Evolutionary conservation across 2,329 filamentous ascomycete species (phyloP), one percentile per base, ranked within the genome.

Genomic region (Aspergillus chevalieri): DNA sequence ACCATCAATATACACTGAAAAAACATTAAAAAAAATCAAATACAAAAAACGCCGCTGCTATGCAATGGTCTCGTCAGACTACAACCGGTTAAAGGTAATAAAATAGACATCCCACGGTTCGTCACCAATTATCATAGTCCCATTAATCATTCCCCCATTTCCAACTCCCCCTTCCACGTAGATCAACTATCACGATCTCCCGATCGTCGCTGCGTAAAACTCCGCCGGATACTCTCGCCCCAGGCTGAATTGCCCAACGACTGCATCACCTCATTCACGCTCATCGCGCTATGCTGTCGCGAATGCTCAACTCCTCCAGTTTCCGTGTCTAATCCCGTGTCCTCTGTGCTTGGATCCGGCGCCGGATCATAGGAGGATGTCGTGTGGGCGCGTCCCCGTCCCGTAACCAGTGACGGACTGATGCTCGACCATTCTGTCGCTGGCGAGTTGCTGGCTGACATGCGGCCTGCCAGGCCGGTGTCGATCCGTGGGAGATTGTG

Each of bases 221-320:
- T 95, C 54, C 89, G 80, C 55, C 90, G 79, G 56, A 96, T 90
- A 74, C 88, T 95, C 71, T 95, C 89, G 46, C 92, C 88, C 92
- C 92, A 97, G 14, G 87, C 85, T 15, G 89, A 93, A 62, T 92
- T 87, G 62, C 93, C 89, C 48, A 97, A 78, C 64, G 93, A 87
- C 57, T 90, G 84, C 67, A 91, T 82, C 57, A 94, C 87, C 61
- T 90, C 86, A 44, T 84, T 81, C 45, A 85, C 84, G 62, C 83
- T 89, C 50, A 91, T 84, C 4, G 78, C 77, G 67, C 86, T 90
- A 48, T 80, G 82, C 21, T 83, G 80, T 41, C 85, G 74, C 58
- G 81, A 63, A 77, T 80, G 59, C 69, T 70, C 47, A 51, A 62
- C n/a, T 47, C 55, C 22, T 26, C 53, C 44, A 5, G 54, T 48